Conservation (phyloP, 2,329 filamentous ascomycete species). For the Cercospora zeae-maydis region DNA sequence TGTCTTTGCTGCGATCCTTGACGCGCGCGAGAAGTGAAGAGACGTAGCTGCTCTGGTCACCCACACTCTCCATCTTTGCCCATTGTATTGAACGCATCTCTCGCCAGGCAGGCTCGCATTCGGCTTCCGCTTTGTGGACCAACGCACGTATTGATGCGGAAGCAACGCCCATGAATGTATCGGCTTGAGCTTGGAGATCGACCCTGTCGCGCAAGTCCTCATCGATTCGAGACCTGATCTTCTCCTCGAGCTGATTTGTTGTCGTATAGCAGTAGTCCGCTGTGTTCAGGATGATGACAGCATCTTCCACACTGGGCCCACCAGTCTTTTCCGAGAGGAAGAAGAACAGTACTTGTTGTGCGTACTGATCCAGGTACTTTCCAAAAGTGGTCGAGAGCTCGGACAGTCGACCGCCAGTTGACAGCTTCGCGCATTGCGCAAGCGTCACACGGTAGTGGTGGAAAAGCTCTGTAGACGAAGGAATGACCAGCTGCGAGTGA, state of each 20-base stretch:
- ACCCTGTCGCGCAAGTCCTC: conserved; percentile 69
- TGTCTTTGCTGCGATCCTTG: conserved; percentile 68
- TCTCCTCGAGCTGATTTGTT: conserved; percentile 89
- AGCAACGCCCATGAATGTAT: conserved; percentile 92
- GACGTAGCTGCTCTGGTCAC: conserved; percentile 91
- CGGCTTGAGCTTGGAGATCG: conserved; percentile 87
- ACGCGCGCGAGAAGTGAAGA: conserved; percentile 72
- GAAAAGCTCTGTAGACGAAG: conserved; percentile 93
- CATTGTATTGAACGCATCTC: conserved; percentile 97
- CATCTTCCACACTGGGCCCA: conserved; percentile 66
- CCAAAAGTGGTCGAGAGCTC: conserved; percentile 82
- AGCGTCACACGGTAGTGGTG: conserved; percentile 92
- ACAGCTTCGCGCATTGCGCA: conserved; percentile 92
- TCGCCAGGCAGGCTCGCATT: conserved; percentile 83
- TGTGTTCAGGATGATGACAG: conserved; percentile 86
- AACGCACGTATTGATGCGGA: conserved; percentile 80
- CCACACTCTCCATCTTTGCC: conserved; percentile 88
- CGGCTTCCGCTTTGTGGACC: conserved; percentile 76
- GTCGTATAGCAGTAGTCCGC: conserved; percentile 97
- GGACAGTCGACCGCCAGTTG: conserved; percentile 79
- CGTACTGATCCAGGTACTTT: conserved; percentile 92
- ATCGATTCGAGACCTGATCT: conserved; percentile 87
- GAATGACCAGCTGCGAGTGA: conserved; percentile 79
- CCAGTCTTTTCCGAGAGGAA: conserved; percentile 61
- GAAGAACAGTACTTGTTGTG: conserved; percentile 81